Conservation (phyloP, 1,139 yeast genomes). For the Debaryomycetaceae sp. region DNA sequence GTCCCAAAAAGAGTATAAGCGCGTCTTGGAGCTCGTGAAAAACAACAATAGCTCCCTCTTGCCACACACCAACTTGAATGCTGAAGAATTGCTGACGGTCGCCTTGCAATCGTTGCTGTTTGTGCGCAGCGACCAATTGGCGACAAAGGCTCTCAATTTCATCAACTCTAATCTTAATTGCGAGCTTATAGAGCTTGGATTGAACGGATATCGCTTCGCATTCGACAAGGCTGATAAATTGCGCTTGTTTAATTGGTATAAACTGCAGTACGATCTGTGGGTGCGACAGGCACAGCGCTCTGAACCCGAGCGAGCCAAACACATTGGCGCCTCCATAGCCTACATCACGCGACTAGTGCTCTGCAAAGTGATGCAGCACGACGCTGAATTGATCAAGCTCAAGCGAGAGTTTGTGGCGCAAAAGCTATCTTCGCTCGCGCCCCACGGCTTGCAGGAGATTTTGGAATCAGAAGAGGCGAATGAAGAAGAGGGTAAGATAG, state of each 20-base stretch:
- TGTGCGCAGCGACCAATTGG: constrained; percentile 30
- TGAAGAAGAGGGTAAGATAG: constrained; percentile 10
- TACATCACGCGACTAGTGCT: constrained; percentile 31
- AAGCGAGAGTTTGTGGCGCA: constrained; percentile 18
- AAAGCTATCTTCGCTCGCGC: constrained; percentile 20
- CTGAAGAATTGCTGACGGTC: constrained; percentile 36
- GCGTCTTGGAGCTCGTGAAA: constrained; percentile 39
- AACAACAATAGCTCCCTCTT: constrained; percentile 30
- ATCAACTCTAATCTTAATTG: constrained; percentile 45
- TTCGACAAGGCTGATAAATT: constrained; percentile 7
- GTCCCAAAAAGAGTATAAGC: constrained; percentile 44
- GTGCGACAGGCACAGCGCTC: constrained; percentile 28
- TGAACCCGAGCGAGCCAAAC: constrained; percentile 34
- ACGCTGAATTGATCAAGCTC: constrained; percentile 13
- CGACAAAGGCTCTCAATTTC: constrained; percentile 43
- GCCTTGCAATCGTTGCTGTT: constrained; percentile 47
- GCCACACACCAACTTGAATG: constrained; percentile 19
- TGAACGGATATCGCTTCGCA: constrained; percentile 37
- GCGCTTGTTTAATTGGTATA: constrained; percentile 46
- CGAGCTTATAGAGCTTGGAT: constrained; percentile 40
- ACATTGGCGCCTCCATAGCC: constrained; percentile 27
- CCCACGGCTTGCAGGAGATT: constrained; percentile 21
- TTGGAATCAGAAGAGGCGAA: constrained; percentile 11
- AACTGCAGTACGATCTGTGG: constrained; percentile 41
- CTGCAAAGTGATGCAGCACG: constrained; percentile 30